Evolutionary conservation across 108 stramenopile genomes (phyloP).

Genomic region (Pinguiococcus pyrenoidosus): DNA sequence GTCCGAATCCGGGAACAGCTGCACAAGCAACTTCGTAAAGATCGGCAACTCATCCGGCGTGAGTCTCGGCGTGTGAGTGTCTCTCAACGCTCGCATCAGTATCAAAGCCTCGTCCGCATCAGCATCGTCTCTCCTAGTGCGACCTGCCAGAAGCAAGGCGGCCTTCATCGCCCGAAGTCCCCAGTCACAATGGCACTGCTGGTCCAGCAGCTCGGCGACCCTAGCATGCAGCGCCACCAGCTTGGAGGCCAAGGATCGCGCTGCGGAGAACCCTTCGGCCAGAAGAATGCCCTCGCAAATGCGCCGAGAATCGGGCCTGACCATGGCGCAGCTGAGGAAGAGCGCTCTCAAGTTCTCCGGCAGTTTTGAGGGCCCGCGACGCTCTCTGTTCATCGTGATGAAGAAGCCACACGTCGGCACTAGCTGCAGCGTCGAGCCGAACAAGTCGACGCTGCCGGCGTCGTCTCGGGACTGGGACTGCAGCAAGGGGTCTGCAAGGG

Average conservation of each 20-base stretch:
- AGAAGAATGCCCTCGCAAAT: slow-evolving; percentile 86
- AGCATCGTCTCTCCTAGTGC: slow-evolving; percentile 73
- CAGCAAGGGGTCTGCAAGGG: slow-evolving; percentile 54
- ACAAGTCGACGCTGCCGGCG: slow-evolving; percentile 69
- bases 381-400: slow-evolving; percentile 83
- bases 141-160: slow-evolving; percentile 69
- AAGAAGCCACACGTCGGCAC: slow-evolving; percentile 73
- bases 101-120: slow-evolving; percentile 63
- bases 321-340: slow-evolving; percentile 80
- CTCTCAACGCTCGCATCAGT: slow-evolving; percentile 73
- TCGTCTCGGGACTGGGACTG: slow-evolving; percentile 63
- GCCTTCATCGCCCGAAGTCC: slow-evolving; percentile 79
- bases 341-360: slow-evolving; percentile 77
- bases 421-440: slow-evolving; percentile 63
- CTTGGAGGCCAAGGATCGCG: slow-evolving; percentile 65
- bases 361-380: slow-evolving; percentile 69
- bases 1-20: slow-evolving; percentile 62
- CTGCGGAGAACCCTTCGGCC: slow-evolving; percentile 76
- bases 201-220: slow-evolving; percentile 60
- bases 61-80: slow-evolving; percentile 81
- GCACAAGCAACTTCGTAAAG: slow-evolving; percentile 62
- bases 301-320: slow-evolving; percentile 69
- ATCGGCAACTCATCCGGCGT: slow-evolving; percentile 67
- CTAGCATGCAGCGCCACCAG: slow-evolving; percentile 74
- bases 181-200: slow-evolving; percentile 85